Evolutionary conservation across 768 basidiomycete genomes (phyloP).

Genomic region (Dendrothele bispora): DNA sequence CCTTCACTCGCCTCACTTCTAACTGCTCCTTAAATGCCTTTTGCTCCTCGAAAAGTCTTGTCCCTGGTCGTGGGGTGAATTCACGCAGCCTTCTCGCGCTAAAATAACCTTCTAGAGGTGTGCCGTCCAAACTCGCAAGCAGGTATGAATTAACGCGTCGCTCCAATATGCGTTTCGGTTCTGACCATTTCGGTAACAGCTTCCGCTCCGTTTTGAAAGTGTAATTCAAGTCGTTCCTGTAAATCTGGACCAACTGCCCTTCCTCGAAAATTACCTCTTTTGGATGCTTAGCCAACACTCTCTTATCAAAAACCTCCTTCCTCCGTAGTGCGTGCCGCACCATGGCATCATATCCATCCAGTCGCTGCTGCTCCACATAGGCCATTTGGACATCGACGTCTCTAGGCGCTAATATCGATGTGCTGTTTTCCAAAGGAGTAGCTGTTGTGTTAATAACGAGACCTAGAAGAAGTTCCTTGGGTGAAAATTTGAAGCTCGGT

Average conservation of each 20-base stretch:
- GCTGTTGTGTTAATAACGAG: background rate
- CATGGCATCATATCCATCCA: background rate
- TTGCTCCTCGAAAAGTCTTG: background rate
- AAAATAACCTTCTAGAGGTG: background rate
- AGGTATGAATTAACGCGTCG: background rate
- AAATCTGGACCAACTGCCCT: background rate
- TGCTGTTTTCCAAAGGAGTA: background rate
- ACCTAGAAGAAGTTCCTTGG: background rate
- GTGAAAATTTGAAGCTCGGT: background rate
- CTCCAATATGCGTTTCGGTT: background rate
- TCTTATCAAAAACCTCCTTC: background rate
- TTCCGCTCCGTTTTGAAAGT: background rate
- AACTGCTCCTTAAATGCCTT: slow-evolving; percentile 10
- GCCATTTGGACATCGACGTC: background rate
- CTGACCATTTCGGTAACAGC: background rate
- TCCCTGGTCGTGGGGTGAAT: background rate
- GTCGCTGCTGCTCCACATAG: background rate
- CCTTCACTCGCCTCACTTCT: background rate
- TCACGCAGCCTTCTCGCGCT: background rate
- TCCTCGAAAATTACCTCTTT: background rate
- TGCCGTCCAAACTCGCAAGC: background rate
- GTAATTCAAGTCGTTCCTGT: background rate
- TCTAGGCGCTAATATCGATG: background rate
- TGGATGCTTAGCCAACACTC: background rate
- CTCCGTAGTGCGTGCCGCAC: background rate